Percentiles rank a stretch among this genome's conserved stretches.
These are phyloP conservation scores for Chlorella sp. DNA, from an alignment of 139 green algal species.

Conservation along the genomic window DNA sequence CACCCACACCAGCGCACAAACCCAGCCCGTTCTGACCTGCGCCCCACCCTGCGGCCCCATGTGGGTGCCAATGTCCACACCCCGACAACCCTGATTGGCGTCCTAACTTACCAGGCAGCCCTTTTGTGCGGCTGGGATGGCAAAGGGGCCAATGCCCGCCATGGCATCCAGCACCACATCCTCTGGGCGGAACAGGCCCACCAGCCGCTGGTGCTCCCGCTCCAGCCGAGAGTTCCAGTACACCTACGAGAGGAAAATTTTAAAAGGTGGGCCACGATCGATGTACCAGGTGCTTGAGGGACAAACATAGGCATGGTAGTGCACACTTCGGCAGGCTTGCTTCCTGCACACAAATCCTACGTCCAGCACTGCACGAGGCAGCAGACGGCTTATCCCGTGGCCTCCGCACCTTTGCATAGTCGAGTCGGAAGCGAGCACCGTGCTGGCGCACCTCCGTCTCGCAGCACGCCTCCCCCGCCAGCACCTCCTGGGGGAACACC, in stretches of 20 bases:
- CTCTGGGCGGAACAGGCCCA: slow-evolving; percentile 62
- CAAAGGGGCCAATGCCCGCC: slow-evolving; percentile 97
- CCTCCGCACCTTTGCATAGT: slow-evolving; percentile 82
- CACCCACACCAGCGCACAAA: too few species aligned
- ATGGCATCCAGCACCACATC: slow-evolving; percentile 90
- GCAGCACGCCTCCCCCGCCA: slow-evolving; percentile 79
- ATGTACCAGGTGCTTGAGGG: too few species aligned
- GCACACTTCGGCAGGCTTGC: too few species aligned
- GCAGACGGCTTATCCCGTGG: too few species aligned
- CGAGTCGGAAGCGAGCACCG: slow-evolving; percentile 84
- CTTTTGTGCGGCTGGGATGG: slow-evolving; percentile 86
- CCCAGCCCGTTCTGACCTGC: too few species aligned
- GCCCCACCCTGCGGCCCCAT: too few species aligned
- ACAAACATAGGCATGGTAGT: too few species aligned
- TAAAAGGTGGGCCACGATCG: too few species aligned
- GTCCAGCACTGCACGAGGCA: too few species aligned
- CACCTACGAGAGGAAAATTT: slow-evolving; percentile 68
- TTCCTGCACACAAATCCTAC: too few species aligned
- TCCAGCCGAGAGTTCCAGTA: slow-evolving; percentile 99
- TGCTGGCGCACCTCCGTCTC: slow-evolving; percentile 83
- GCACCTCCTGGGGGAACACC: slow-evolving; percentile 95
- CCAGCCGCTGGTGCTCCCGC: slow-evolving; percentile 92
- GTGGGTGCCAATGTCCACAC: too few species aligned
- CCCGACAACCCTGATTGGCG: too few species aligned
- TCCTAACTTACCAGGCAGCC: slow-evolving; percentile 74